Percentiles rank a stretch among this genome's conserved stretches.
phyloP scores from a whole-genome alignment of 331 rosid species.

The Pyracantha coccinea region DNA sequence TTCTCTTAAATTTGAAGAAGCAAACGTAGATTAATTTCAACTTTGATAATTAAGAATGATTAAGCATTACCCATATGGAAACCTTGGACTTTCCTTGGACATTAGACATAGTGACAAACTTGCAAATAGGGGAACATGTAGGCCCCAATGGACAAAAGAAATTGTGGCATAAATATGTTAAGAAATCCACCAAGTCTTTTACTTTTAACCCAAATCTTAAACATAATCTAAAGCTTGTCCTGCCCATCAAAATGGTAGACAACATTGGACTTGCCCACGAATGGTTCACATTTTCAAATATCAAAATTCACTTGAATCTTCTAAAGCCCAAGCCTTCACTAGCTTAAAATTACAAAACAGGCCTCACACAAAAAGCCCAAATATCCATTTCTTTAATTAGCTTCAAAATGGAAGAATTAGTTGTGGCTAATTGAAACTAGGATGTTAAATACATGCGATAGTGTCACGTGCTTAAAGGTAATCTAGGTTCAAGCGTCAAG shows the following conservation, averaged over 20 bases:
- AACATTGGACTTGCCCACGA: background rate
- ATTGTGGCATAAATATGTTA: background rate
- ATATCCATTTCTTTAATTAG: background rate
- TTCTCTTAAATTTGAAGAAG: too few species aligned
- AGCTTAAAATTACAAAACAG: background rate
- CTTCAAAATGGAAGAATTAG: background rate
- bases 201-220: background rate
- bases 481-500: too few species aligned
- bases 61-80: background rate
- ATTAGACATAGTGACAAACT: background rate
- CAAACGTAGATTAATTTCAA: background rate
- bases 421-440: background rate
- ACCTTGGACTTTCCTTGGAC: background rate
- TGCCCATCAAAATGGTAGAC: background rate
- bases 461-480: background rate
- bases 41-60: slow-evolving; percentile 12
- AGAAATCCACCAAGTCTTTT: background rate
- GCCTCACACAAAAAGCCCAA: background rate
- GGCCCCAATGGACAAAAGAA: slow-evolving; percentile 9
- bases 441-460: background rate
- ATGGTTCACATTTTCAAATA: background rate
- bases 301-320: background rate
- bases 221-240: background rate
- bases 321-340: background rate
- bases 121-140: slow-evolving; percentile 9